Base-by-base conservation (phyloP, 768 basidiomycete species). In the Neoboletus brunneissimus region DNA sequence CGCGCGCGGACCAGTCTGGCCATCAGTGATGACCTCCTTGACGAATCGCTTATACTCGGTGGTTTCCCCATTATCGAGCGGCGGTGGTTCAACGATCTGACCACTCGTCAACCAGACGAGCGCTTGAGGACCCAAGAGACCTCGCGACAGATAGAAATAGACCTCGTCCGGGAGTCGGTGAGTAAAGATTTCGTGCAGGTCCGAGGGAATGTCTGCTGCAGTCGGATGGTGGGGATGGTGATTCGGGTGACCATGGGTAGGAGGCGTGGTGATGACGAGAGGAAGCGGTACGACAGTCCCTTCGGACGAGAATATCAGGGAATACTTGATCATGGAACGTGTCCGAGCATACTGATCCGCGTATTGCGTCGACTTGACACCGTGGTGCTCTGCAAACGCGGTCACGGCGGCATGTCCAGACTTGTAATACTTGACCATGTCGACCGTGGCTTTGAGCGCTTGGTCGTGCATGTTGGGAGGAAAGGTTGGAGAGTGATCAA, bases 11-110 rank as follows among this genome's bases (percentile, higher is more conserved):
- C 92, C 90, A 15, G 94, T 97, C 69, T 89, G 87, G 7, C 93
- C 92, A 64, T 98, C 96, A 1, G 95, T 98, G 54, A 98, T 88
- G 34, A 94, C 89, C 73, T 98, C 95, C 77, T 94, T 95, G 60
- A 98, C 83, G 71, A 96, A 99, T 22, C 94, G 84, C 64, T 86
- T 87, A 71, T 97, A 98, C 71, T 99, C 95, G 1, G 83, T 92
- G 40, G 91, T 93, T 72, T 98, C 96, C 3, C 95, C 95, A 67
- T 94, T 95, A 68, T 95, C 93, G 48, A 98, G 78, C 35, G 97
- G 96, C 4, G 89, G 86, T 54, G 86, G 86, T 68, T 98, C 91
- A 47, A 88, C 76, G 57, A 96, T 83, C 70, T 87, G 86, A 16
- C 94, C 94, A 25, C 81, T 85, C 16, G 92, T 94, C 56, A 99